A percentile compares a stretch with the other conserved stretches of the same genome.
Conservation (phyloP, 306 rosid genomes). For the Ormosia semicastrata region DNA sequence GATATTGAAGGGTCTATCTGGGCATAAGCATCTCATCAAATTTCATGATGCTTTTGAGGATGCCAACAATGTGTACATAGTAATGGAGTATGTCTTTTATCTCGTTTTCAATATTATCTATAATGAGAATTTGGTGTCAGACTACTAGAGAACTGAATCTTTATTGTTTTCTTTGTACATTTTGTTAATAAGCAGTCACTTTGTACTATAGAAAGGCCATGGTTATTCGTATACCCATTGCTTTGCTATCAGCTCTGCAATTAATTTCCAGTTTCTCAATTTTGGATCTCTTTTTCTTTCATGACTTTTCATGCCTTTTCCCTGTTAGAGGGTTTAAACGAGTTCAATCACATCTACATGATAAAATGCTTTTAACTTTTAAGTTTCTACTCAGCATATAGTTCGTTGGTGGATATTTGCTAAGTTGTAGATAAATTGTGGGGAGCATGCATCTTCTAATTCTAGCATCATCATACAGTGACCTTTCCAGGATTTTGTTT, state of each 20-base stretch:
- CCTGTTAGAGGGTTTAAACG: neutral
- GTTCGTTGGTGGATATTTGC: neutral
- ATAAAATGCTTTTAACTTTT: neutral
- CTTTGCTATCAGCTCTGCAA: neutral
- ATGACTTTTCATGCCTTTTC: slow-evolving; percentile 5
- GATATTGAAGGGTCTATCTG: slow-evolving; percentile 86
- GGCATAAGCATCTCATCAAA: slow-evolving; percentile 86
- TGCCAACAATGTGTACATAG: slow-evolving; percentile 83
- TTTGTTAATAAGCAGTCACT: neutral
- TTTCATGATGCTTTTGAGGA: slow-evolving; percentile 87
- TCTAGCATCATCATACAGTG: slow-evolving; percentile 16
- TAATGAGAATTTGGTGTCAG: neutral
- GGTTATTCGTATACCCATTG: neutral
- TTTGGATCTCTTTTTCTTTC: neutral
- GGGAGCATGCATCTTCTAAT: slow-evolving; percentile 28
- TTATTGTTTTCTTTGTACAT: neutral
- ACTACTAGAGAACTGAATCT: neutral
- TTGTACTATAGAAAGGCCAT: neutral
- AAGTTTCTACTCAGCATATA: neutral
- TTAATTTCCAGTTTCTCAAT: slow-evolving; percentile 18
- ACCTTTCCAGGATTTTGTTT: slow-evolving; percentile 28
- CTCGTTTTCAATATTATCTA: slow-evolving; percentile 6
- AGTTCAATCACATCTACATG: neutral
- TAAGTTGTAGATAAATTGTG: slow-evolving; percentile 17
- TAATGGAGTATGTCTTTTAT: slow-evolving; percentile 92